Conservation (phyloP, 78 protist genomes). For the Isochrysis galbana region DNA sequence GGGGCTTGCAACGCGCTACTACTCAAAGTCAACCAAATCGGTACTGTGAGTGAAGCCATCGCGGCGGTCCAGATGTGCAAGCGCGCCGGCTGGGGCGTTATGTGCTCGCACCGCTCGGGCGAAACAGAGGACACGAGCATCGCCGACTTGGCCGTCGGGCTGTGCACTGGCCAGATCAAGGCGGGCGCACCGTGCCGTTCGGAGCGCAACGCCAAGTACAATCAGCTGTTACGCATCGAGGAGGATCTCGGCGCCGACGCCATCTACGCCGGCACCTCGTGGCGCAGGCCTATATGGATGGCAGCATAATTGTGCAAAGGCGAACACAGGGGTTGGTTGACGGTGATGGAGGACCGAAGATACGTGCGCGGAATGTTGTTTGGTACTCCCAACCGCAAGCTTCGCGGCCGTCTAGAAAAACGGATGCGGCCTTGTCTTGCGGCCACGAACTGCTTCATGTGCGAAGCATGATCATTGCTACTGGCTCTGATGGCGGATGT, state of each 20-base stretch:
- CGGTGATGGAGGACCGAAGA: too few relatives aligned
- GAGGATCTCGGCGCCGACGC: constrained; percentile 62
- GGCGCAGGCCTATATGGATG: not conserved
- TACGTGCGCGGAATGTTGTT: too few relatives aligned
- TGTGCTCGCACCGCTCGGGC: constrained; percentile 97
- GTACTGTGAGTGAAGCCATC: constrained; percentile 88
- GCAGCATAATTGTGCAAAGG: too few relatives aligned
- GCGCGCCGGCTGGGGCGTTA: constrained; percentile 88
- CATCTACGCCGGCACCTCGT: constrained; percentile 11
- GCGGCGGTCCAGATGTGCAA: constrained; percentile 71
- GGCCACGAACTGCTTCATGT: too few relatives aligned
- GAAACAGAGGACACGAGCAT: constrained; percentile 87
- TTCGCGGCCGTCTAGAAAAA: too few relatives aligned
- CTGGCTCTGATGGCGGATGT: too few relatives aligned
- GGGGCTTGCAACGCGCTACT: constrained; percentile 92
- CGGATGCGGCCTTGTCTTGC: too few relatives aligned
- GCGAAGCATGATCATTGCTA: too few relatives aligned
- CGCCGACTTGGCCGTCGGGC: constrained; percentile 30
- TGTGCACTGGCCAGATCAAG: constrained; percentile 25
- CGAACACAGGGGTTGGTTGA: too few relatives aligned
- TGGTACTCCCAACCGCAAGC: too few relatives aligned
- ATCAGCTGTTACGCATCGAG: constrained; percentile 94
- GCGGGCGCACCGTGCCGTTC: constrained; percentile 35
- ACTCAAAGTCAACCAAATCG: constrained; percentile 97
- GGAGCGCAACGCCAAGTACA: constrained; percentile 70